Conservation (phyloP, 2,329 filamentous ascomycete genomes). For the Dothidotthia symphoricarpi region DNA sequence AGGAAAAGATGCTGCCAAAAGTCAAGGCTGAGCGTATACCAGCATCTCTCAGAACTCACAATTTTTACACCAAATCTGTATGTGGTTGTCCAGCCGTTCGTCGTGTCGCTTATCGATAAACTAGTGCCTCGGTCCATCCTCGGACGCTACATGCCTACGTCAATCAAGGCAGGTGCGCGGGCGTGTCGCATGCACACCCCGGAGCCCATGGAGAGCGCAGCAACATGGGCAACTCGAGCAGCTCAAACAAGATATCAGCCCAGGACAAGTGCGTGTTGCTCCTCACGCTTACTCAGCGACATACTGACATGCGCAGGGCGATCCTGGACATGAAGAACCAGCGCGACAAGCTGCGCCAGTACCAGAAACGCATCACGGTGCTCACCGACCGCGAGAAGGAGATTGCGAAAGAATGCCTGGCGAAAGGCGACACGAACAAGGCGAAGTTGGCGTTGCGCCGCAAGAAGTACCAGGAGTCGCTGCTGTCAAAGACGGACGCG, state of each 20-base stretch:
- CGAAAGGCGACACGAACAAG: conserved; percentile 72
- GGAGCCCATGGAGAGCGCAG: conserved; percentile 24
- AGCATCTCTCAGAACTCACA: no score
- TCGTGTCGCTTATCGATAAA: conserved; percentile 35
- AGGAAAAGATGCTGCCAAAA: no score
- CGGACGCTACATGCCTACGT: conserved; percentile 15
- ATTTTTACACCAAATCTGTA: no score
- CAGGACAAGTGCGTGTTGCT: conserved; percentile 74
- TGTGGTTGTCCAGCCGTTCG: no score
- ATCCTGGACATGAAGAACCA: conserved; percentile 98
- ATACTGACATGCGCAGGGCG: conserved; percentile 58
- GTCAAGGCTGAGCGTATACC: no score
- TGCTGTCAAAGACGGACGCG: conserved; percentile 83
- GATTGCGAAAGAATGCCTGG: conserved; percentile 79
- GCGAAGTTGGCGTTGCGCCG: conserved; percentile 85
- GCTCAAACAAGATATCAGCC: conserved; percentile 65
- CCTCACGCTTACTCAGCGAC: not conserved
- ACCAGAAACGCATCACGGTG: conserved; percentile 83
- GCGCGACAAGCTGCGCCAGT: conserved; percentile 94
- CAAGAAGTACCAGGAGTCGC: conserved; percentile 94
- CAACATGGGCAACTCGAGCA: conserved; percentile 64
- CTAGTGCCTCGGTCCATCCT: conserved; percentile 12
- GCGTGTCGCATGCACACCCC: conserved; percentile 15
- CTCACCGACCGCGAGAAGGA: conserved; percentile 85
- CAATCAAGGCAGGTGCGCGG: conserved; percentile 26